Evolutionary conservation across 1,284 basidiomycete genomes (phyloP), one percentile per base, ranked within the genome.

Genomic region (Peniophora sp.): DNA sequence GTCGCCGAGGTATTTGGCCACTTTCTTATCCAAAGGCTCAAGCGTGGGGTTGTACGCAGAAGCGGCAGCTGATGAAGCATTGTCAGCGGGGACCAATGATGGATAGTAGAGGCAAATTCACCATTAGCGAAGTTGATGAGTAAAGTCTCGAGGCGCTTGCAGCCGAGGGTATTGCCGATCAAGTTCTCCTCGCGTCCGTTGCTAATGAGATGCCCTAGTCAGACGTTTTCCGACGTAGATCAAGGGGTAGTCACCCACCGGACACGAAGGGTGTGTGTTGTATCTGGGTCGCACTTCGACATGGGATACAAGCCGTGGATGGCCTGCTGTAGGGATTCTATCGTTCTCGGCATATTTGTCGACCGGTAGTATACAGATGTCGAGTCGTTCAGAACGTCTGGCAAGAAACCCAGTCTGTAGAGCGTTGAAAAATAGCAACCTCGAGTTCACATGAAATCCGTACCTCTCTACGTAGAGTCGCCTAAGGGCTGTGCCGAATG

Each of bases 261-360:
- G 49, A 86, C 67, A 43, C 78, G 66, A 32, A 87, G 62, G 0
- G 72, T 63, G 9, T 84, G 83, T n/a, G 71, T 58, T 9, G 73
- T 67, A 15, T 66, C 64, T 12, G 67, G 58, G 12, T 64, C 63
- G 54, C 76, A 78, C 60, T 79, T 78, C 2, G 67, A 57, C 14
- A 68, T 65, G 2, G 85, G 85, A 57, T 88, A 89, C 48, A 89
- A 62, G 3, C 88, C 88, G 49, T 83, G 75, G 20, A 88, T 71
- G 39, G 89, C 72, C 57, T 91, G 81, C 58, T 89, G 83, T 14
- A 91, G 66, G 2, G 84, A 85, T 60, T 91, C 87, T 22, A 85
- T 80, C 3, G 89, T 92, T 34, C 89, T 75, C 1, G 83, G 75
- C 62, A 91, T 79, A 60, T 89, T 86, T 1, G 88, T 92, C 14